These are phyloP conservation scores for Colletotrichum navitas DNA, from an alignment of 2,329 filamentous ascomycete genomes.

Conservation along the genomic window DNA sequence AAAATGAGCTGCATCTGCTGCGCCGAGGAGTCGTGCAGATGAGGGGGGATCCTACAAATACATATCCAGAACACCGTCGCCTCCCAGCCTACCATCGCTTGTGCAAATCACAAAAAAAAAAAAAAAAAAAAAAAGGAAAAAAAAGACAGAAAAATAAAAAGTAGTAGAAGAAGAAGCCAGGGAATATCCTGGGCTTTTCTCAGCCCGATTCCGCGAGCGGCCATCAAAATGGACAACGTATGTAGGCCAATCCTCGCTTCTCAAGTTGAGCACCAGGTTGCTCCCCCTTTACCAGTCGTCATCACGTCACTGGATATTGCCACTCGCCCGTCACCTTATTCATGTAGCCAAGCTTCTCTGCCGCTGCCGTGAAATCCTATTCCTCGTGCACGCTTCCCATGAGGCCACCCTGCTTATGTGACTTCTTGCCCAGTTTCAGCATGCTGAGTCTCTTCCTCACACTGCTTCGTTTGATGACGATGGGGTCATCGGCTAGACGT, in stretches of 20 bases:
- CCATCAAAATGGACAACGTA: neutral
- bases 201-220: neutral
- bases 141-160: neutral
- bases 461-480: constrained; percentile 67
- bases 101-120: constrained; percentile 17
- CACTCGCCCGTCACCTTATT: constrained; percentile 42
- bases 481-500: constrained; percentile 39
- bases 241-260: constrained; percentile 11
- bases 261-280: neutral
- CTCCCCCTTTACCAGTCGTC: neutral
- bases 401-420: constrained; percentile 64
- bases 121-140: constrained; percentile 9
- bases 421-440: constrained; percentile 80
- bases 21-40: constrained; percentile 29
- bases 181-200: constrained; percentile 21
- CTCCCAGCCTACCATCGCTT: constrained; percentile 16
- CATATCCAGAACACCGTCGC: constrained; percentile 43
- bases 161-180: neutral
- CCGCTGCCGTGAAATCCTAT: constrained; percentile 51
- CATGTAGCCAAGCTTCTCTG: constrained; percentile 42
- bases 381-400: constrained; percentile 71
- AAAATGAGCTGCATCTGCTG: constrained; percentile 29
- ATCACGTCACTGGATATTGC: constrained; percentile 42
- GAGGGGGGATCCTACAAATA: constrained; percentile 36
- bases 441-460: constrained; percentile 85